Evolutionary conservation across 306 rosid genomes (phyloP).

Genomic region (Senna tora): DNA sequence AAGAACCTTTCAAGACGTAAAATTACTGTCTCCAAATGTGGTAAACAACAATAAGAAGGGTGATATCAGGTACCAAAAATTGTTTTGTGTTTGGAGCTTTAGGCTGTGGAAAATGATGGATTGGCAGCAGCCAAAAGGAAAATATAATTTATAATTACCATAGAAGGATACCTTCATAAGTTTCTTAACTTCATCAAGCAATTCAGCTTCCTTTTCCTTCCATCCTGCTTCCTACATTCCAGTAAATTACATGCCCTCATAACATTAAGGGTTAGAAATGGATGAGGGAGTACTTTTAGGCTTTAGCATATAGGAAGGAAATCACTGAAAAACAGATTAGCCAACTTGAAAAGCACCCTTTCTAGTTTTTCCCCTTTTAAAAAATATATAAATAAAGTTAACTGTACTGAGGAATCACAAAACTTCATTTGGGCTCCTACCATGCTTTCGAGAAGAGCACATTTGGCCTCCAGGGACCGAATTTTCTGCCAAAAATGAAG

Average conservation of each 20-base stretch:
- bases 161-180: slow-evolving; percentile 58
- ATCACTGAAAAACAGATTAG: not conserved
- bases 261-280: not conserved
- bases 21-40: slow-evolving; percentile 3
- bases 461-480: slow-evolving; percentile 65
- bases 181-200: slow-evolving; percentile 44
- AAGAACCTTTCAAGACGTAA: slow-evolving; percentile 16
- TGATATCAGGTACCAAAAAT: slow-evolving; percentile 10
- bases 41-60: not conserved
- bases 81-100: not conserved
- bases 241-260: slow-evolving; percentile 9
- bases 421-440: slow-evolving; percentile 40
- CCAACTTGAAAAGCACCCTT: not conserved
- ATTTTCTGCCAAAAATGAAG: slow-evolving; percentile 59
- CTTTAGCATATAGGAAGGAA: not conserved
- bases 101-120: slow-evolving; percentile 16
- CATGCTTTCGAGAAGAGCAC: slow-evolving; percentile 70
- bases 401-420: not conserved
- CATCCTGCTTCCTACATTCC: slow-evolving; percentile 56
- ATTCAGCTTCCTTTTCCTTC: slow-evolving; percentile 52
- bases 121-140: not conserved
- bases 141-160: not conserved
- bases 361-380: not conserved
- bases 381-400: not conserved
- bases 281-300: not conserved